These are phyloP conservation scores for Chlamydomonas schloesseri DNA, from an alignment of 139 green algal species.

Conservation along the genomic window DNA sequence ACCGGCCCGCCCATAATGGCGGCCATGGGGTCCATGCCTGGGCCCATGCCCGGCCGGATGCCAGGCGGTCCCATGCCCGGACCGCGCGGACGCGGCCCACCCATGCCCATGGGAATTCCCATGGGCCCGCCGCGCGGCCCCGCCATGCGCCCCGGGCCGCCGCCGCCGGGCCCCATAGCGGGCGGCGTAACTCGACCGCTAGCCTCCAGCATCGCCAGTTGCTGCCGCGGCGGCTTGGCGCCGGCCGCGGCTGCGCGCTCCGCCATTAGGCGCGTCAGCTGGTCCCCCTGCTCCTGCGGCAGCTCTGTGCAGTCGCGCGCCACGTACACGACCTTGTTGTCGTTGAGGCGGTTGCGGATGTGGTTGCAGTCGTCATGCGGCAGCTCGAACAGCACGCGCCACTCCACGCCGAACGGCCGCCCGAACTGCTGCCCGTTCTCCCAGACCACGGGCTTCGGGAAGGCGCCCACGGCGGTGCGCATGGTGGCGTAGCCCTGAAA, in stretches of 20 bases:
- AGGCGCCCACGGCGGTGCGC: constrained; percentile 45
- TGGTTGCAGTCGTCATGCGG: constrained; percentile 52
- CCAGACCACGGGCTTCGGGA: constrained; percentile 45
- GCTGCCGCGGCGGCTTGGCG: constrained; percentile 38
- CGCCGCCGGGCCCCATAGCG: too few species aligned
- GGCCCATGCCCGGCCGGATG: background rate
- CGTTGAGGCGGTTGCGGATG: constrained; percentile 77
- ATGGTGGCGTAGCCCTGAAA: constrained; percentile 86
- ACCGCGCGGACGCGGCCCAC: background rate
- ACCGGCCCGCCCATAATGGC: too few species aligned
- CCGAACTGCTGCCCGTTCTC: constrained; percentile 54
- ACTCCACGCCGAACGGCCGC: constrained; percentile 74
- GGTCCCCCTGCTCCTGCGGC: constrained; percentile 64
- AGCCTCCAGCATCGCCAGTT: background rate
- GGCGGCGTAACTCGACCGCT: background rate
- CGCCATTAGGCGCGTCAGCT: constrained; percentile 72
- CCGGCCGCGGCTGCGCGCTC: constrained; percentile 50
- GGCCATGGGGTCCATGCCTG: background rate
- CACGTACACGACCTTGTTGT: constrained; percentile 73
- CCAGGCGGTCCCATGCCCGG: background rate
- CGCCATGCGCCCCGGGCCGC: background rate
- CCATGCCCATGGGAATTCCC: background rate
- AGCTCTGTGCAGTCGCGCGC: constrained; percentile 80
- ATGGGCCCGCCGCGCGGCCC: background rate
- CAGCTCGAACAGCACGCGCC: constrained; percentile 69